These are phyloP conservation scores for Cladosporium austrohemisphaericum DNA, from an alignment of 2,329 filamentous ascomycete genomes.

Conservation along the genomic window DNA sequence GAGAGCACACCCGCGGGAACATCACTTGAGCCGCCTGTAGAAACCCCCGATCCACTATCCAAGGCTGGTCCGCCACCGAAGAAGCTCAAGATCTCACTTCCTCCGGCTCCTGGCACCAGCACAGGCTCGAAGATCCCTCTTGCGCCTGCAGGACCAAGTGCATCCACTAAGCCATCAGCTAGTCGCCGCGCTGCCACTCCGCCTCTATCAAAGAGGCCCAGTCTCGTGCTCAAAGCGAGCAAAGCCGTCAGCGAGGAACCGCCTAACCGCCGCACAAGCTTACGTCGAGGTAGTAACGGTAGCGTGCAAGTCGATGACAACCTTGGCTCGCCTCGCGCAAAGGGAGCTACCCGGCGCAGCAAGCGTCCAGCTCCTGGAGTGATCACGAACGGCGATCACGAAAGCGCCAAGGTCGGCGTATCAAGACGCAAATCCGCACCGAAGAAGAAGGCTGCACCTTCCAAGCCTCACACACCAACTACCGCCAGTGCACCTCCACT, in stretches of 20 bases:
- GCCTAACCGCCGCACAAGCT: slow-evolving; percentile 37
- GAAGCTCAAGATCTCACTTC: slow-evolving; percentile 32
- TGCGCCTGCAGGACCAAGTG: slow-evolving; percentile 40
- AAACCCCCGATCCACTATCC: slow-evolving; percentile 22
- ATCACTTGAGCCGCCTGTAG: slow-evolving; percentile 11
- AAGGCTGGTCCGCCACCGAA: slow-evolving; percentile 29
- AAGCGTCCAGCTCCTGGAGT: slow-evolving; percentile 71
- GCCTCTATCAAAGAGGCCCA: slow-evolving; percentile 25
- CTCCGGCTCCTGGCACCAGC: slow-evolving; percentile 14
- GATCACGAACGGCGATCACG: slow-evolving; percentile 55
- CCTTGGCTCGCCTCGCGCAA: slow-evolving; percentile 17
- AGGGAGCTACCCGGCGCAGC: slow-evolving; percentile 46
- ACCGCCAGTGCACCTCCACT: neutral
- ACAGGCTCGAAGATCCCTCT: slow-evolving; percentile 37
- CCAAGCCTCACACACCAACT: slow-evolving; percentile 14
- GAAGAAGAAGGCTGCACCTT: slow-evolving; percentile 54
- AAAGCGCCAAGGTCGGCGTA: slow-evolving; percentile 63
- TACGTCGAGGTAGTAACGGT: slow-evolving; percentile 42
- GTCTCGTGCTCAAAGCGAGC: slow-evolving; percentile 38
- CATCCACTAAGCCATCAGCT: slow-evolving; percentile 24
- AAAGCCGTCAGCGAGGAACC: slow-evolving; percentile 51
- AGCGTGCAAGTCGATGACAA: slow-evolving; percentile 18
- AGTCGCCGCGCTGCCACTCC: slow-evolving; percentile 27
- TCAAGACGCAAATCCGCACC: slow-evolving; percentile 68
- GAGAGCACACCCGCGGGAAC: slow-evolving; percentile 41